Evolutionary conservation across 805 yeast genomes (phyloP).

Genomic region (Pichia californica): DNA sequence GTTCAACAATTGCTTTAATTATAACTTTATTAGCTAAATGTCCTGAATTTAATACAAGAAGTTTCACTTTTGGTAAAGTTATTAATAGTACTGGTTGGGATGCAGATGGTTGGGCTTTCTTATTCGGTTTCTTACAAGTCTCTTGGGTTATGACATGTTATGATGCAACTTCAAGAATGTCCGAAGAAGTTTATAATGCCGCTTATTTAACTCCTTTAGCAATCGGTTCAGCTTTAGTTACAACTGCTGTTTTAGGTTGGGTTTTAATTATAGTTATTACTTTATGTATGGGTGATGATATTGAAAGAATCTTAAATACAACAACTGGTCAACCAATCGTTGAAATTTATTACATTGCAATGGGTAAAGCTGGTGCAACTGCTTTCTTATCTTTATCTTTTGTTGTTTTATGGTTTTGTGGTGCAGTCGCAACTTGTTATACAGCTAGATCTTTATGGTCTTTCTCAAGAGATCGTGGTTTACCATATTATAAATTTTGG

Average conservation of each 20-base stretch:
- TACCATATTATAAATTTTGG: constrained; percentile 42
- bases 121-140: constrained; percentile 51
- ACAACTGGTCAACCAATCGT: constrained; percentile 47
- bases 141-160: constrained; percentile 56
- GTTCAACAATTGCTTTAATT: constrained; percentile 43
- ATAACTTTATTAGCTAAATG: constrained; percentile 51
- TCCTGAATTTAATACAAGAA: constrained; percentile 37
- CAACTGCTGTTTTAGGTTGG: constrained; percentile 47
- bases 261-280: constrained; percentile 41
- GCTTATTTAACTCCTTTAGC: constrained; percentile 52
- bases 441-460: constrained; percentile 50
- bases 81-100: constrained; percentile 46
- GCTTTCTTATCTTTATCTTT: constrained; percentile 45
- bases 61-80: constrained; percentile 42
- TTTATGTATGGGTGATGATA: constrained; percentile 38
- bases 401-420: constrained; percentile 46
- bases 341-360: constrained; percentile 42
- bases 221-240: constrained; percentile 45
- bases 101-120: constrained; percentile 48
- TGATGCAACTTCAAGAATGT: constrained; percentile 50
- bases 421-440: constrained; percentile 44
- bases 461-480: constrained; percentile 49
- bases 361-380: constrained; percentile 48
- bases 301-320: constrained; percentile 28
- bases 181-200: constrained; percentile 51